phyloP scores from a whole-genome alignment of 768 basidiomycete genomes.

The Amanita molliuscula region DNA sequence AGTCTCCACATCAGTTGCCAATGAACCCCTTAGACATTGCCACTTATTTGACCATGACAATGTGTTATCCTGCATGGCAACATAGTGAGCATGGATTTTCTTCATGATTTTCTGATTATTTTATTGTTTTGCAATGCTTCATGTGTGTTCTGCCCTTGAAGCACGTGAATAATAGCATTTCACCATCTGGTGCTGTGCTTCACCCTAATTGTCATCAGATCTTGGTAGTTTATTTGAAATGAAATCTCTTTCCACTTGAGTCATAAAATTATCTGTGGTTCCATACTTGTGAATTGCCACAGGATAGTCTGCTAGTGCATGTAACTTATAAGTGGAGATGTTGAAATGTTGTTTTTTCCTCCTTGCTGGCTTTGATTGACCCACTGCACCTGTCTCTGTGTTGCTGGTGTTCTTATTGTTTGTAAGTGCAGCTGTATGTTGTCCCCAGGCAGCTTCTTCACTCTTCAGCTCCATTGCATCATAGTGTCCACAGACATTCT shows the following conservation, averaged over 20 bases:
- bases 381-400: too few relatives aligned
- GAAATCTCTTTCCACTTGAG: slow-evolving; percentile 16
- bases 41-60: too few relatives aligned
- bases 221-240: too few relatives aligned
- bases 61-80: neutral
- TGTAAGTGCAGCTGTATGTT: slow-evolving; percentile 1
- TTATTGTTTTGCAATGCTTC: slow-evolving; percentile 9
- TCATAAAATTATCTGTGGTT: slow-evolving; percentile 22
- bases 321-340: slow-evolving; percentile 19
- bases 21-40: too few relatives aligned
- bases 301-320: slow-evolving; percentile 18
- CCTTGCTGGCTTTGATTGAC: neutral
- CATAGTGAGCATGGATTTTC: neutral
- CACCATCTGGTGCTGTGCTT: slow-evolving; percentile 22
- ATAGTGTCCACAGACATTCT: slow-evolving; percentile 10
- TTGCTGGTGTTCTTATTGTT: neutral
- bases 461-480: slow-evolving; percentile 14
- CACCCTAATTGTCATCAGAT: too few relatives aligned
- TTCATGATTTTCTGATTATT: neutral
- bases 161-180: slow-evolving; percentile 24
- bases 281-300: slow-evolving; percentile 14
- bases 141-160: slow-evolving; percentile 16
- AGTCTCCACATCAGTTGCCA: too few relatives aligned
- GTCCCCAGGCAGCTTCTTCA: slow-evolving; percentile 14
- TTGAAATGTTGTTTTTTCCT: slow-evolving; percentile 10